Evolutionary conservation across 2,329 filamentous ascomycete species (phyloP).

Genomic region (Tolypocladium sp.): DNA sequence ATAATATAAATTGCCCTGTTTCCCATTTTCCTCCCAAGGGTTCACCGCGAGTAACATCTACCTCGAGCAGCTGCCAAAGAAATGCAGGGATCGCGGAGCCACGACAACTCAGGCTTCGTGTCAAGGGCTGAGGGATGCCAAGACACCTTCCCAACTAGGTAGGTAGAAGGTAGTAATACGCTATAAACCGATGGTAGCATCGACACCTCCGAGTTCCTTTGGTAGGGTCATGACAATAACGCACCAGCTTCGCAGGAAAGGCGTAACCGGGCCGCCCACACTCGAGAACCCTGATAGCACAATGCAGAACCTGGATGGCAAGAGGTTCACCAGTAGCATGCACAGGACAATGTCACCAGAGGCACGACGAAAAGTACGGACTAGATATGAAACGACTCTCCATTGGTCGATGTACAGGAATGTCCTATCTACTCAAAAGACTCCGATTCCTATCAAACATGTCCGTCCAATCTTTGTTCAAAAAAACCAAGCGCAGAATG

Average conservation of each 20-base stretch:
- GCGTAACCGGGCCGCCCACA: not conserved
- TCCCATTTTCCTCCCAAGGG: not conserved
- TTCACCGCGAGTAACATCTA: not conserved
- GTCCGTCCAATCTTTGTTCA: conserved; percentile 21
- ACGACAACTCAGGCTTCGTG: not conserved
- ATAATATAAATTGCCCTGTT: not conserved
- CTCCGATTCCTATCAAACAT: conserved; percentile 24
- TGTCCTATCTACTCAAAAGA: conserved; percentile 31
- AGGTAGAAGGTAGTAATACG: not conserved
- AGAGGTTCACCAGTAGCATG: no score
- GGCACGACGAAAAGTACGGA: not conserved
- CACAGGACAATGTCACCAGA: not conserved
- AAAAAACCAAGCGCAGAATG: conserved; percentile 9
- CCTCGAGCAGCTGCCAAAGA: not conserved
- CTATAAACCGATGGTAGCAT: no score
- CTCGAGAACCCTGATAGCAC: not conserved
- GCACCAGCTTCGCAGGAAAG: no score
- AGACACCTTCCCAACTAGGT: not conserved
- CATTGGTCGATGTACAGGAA: conserved; percentile 31
- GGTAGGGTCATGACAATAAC: no score
- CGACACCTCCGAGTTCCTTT: no score
- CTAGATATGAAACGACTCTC: conserved; percentile 19
- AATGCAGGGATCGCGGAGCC: not conserved
- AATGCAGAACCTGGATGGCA: not conserved
- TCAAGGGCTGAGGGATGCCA: not conserved